Base-by-base conservation (phyloP, 495 filamentous ascomycete genomes). In the Elasticomyces elasticus region DNA sequence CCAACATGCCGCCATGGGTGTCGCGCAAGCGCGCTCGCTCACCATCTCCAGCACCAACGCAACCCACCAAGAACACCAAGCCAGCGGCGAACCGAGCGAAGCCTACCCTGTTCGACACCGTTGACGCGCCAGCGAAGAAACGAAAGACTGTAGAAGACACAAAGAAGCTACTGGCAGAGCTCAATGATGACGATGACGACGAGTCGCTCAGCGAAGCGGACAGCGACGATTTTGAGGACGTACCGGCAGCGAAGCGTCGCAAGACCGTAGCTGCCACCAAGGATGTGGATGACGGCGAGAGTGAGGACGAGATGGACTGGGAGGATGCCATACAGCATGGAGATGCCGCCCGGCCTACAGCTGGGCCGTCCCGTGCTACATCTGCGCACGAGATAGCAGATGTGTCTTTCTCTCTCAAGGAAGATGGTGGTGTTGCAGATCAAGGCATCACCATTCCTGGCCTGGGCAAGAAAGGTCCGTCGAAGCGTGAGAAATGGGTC, bases 401-500 rank as follows among this genome's bases (percentile, higher is more conserved):
- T 23, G 44, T 62, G 1, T 54, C 54, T 9, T 51, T 62, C 17
- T 49, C 59, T 15, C 40, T 62, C 25, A 54, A 57, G 17, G 50
- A 53, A 4, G 54, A 57, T 40, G 59, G 59, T 10, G 56, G 27
- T 35, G 65, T 31, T 20, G 40, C 40, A 7, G 59, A 57, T 28
- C 49, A 48, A 11, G 30, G 51, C 6, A 45, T 62, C 17, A 43
- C 41, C 26, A 56, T 59, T 4, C 45, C 62, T 49, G 59, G 43
- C 31, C 58, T 45, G 17, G 80, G 85, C 27, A 79, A 78, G 54
- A 95, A 90, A 69, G 91, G 88, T 0, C 86, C 87, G 0, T 85
- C 82, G 19, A 94, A 92, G 67, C 80, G 84, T 9, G 85, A 96
- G 62, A 79, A 88, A 54, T 76, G 78, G 55, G 87, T 91, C 37